Evolutionary conservation across 2,329 filamentous ascomycete species (phyloP).

Genomic region (Lachnellula arida): DNA sequence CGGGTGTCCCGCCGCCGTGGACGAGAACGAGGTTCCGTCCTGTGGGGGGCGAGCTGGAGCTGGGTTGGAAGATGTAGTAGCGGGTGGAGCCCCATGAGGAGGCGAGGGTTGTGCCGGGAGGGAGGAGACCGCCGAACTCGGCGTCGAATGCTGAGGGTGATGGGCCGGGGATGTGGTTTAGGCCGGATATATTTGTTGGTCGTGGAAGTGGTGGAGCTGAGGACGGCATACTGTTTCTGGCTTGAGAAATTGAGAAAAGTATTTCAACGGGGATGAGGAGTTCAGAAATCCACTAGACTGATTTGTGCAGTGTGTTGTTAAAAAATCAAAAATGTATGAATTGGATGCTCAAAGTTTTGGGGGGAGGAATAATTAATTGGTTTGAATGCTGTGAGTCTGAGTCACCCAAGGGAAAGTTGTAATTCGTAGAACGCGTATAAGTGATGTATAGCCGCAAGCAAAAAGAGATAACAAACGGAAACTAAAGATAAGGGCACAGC

Average conservation of each 20-base stretch:
- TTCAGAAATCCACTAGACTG: too few relatives aligned
- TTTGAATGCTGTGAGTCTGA: too few relatives aligned
- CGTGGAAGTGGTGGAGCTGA: neutral
- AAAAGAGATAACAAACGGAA: too few relatives aligned
- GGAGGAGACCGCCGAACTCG: neutral
- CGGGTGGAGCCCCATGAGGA: neutral
- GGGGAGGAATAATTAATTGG: too few relatives aligned
- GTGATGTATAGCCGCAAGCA: too few relatives aligned
- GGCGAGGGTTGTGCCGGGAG: neutral
- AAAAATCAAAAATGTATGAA: too few relatives aligned
- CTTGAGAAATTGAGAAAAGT: neutral
- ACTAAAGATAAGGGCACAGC: too few relatives aligned
- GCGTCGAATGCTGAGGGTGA: neutral
- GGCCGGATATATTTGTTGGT: neutral
- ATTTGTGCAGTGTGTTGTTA: too few relatives aligned
- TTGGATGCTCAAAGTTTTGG: too few relatives aligned
- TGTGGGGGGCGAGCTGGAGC: neutral
- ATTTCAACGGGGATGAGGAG: too few relatives aligned
- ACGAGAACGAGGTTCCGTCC: neutral
- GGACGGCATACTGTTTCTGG: neutral
- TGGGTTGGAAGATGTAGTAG: neutral
- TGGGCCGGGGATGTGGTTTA: neutral
- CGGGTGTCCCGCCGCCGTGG: slow-evolving; percentile 2
- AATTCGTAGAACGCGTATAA: too few relatives aligned
- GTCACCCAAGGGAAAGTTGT: too few relatives aligned